Evolutionary conservation across 805 yeast genomes (phyloP).

Genomic region (Yarrowia bubula): DNA sequence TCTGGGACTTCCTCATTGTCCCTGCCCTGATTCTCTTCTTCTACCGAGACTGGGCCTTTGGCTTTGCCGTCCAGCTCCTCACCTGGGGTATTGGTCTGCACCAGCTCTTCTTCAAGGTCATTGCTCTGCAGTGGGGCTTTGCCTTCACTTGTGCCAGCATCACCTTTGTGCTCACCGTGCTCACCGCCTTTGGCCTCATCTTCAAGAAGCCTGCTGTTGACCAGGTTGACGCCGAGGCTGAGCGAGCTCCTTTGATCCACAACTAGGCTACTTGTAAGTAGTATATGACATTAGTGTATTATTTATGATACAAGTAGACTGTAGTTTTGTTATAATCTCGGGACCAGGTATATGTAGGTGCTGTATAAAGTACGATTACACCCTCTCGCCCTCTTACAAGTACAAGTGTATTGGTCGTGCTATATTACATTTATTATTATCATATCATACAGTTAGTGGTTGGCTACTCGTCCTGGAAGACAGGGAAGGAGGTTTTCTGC

Average conservation of each 20-base stretch:
- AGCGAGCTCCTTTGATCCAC: slow-evolving; percentile 24
- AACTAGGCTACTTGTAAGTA: background rate
- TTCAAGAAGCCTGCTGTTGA: slow-evolving; percentile 1
- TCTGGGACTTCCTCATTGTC: slow-evolving; percentile 73
- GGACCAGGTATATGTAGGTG: too few species aligned
- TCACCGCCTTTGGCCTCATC: slow-evolving; percentile 39
- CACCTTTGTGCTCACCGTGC: slow-evolving; percentile 51
- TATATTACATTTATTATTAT: slow-evolving; percentile 8
- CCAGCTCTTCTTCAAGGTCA: slow-evolving; percentile 62
- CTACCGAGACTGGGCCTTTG: slow-evolving; percentile 70
- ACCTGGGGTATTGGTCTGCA: slow-evolving; percentile 66
- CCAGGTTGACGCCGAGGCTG: slow-evolving; percentile 13
- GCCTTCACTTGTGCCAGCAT: slow-evolving; percentile 65
- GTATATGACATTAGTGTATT: background rate
- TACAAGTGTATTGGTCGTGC: background rate
- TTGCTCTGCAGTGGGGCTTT: slow-evolving; percentile 85
- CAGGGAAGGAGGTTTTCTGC: slow-evolving; percentile 12
- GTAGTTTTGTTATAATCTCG: background rate
- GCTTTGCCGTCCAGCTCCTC: slow-evolving; percentile 56
- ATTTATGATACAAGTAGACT: background rate
- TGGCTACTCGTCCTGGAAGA: slow-evolving; percentile 16
- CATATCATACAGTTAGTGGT: slow-evolving; percentile 9
- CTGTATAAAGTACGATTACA: too few species aligned
- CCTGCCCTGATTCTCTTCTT: slow-evolving; percentile 58
- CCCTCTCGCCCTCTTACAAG: too few species aligned